phyloP scores from a whole-genome alignment of 495 filamentous ascomycete species.

The Penicillium riverlandense region DNA sequence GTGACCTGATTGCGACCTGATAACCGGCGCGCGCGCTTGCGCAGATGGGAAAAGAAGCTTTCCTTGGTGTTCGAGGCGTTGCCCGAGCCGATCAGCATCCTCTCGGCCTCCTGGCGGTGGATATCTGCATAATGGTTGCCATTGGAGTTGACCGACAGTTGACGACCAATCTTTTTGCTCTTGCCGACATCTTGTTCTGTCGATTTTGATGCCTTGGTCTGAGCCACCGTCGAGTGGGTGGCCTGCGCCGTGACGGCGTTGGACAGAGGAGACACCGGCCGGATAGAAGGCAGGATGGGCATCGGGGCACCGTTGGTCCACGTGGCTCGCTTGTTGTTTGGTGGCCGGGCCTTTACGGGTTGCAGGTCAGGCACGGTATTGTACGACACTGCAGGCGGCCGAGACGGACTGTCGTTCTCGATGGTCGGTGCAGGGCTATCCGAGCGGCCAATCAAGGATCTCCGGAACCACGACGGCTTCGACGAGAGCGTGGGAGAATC shows the following conservation, averaged over 20 bases:
- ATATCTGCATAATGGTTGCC: slow-evolving; percentile 84
- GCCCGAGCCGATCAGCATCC: slow-evolving; percentile 78
- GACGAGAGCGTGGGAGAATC: slow-evolving; percentile 66
- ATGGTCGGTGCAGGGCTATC: slow-evolving; percentile 44
- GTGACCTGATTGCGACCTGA: slow-evolving; percentile 82
- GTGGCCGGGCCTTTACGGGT: slow-evolving; percentile 50
- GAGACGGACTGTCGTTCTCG: slow-evolving; percentile 26
- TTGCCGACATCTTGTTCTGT: slow-evolving; percentile 38
- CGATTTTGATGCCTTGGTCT: slow-evolving; percentile 20
- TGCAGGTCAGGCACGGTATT: slow-evolving; percentile 43
- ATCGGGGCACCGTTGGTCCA: slow-evolving; percentile 93
- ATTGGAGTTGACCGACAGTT: slow-evolving; percentile 91
- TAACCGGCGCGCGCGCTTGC: slow-evolving; percentile 86
- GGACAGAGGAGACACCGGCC: slow-evolving; percentile 87
- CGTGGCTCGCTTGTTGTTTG: slow-evolving; percentile 68
- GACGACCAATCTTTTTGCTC: slow-evolving; percentile 90
- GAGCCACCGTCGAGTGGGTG: slow-evolving; percentile 30
- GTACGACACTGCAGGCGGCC: slow-evolving; percentile 46
- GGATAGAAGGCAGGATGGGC: slow-evolving; percentile 94
- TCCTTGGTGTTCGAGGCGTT: slow-evolving; percentile 62
- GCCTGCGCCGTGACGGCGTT: slow-evolving; percentile 90
- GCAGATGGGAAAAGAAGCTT: slow-evolving; percentile 94
- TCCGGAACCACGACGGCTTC: slow-evolving; percentile 93
- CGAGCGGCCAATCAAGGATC: slow-evolving; percentile 74
- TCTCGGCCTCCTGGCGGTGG: slow-evolving; percentile 85